Conservation (phyloP, 768 basidiomycete species). For the Tricholoma flavovirens region DNA sequence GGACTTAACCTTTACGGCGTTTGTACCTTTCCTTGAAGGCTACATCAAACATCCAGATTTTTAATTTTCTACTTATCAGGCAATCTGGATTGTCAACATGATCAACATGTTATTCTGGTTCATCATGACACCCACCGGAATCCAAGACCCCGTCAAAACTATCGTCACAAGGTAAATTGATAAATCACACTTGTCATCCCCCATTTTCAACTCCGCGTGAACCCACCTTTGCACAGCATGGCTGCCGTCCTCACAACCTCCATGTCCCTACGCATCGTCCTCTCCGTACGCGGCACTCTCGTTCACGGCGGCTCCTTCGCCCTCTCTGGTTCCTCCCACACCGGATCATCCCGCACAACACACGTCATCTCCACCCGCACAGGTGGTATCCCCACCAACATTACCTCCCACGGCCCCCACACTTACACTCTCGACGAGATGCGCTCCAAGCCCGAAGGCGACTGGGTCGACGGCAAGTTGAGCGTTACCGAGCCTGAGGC, state of each 20-base stretch:
- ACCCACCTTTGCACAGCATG: conserved; percentile 42
- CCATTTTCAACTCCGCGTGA: neutral
- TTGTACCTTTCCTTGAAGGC: conserved; percentile 18
- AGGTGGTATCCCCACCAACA: conserved; percentile 31
- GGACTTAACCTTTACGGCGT: conserved; percentile 82
- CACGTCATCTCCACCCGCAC: conserved; percentile 46
- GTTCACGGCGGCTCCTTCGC: conserved; percentile 66
- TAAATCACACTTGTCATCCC: too few relatives aligned
- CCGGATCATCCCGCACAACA: conserved; percentile 45
- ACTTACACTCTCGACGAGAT: conserved; percentile 53
- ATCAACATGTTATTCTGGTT: conserved; percentile 87
- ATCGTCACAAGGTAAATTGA: conserved; percentile 67
- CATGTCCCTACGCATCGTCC: conserved; percentile 84
- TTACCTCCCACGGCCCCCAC: conserved; percentile 30
- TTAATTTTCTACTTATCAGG: conserved; percentile 24
- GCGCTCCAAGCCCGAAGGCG: conserved; percentile 40
- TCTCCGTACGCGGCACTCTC: conserved; percentile 75
- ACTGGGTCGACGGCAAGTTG: conserved; percentile 39
- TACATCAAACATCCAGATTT: conserved; percentile 3
- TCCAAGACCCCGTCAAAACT: conserved; percentile 66
- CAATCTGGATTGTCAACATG: conserved; percentile 77
- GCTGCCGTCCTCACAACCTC: conserved; percentile 82
- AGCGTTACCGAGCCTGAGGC: conserved; percentile 36
- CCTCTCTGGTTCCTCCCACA: conserved; percentile 36
- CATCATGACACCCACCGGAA: conserved; percentile 61